Percentiles rank a stretch among this genome's conserved stretches.
Conservation (phyloP, 148 eudicot genomes). For the Persicaria maculosa region DNA sequence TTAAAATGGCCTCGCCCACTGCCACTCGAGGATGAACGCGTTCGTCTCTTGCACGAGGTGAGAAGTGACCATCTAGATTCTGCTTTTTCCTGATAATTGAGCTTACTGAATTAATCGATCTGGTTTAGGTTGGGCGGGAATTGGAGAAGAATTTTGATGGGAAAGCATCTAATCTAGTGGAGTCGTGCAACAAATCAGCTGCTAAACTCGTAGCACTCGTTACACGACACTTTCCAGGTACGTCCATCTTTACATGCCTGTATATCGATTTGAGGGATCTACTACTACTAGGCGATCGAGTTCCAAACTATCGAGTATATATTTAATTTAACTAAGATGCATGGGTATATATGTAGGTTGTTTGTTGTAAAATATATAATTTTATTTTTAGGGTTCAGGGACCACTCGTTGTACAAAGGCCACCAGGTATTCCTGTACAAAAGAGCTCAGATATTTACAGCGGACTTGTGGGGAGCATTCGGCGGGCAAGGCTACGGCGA, state of each 20-base stretch:
- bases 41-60: conserved; percentile 78
- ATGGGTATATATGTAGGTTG: too few relatives aligned
- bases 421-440: conserved; percentile 78
- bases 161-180: conserved; percentile 72
- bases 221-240: conserved; percentile 71
- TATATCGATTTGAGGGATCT: too few relatives aligned
- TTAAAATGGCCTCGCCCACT: conserved; percentile 80
- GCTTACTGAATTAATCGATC: not conserved
- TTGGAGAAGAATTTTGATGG: conserved; percentile 75
- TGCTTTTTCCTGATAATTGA: not conserved
- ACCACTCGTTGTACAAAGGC: conserved; percentile 87
- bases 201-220: conserved; percentile 63
- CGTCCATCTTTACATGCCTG: not conserved
- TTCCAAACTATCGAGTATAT: too few relatives aligned
- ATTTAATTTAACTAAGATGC: too few relatives aligned
- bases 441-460: conserved; percentile 85
- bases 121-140: conserved; percentile 66
- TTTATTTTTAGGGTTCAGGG: conserved; percentile 54
- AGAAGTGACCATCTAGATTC: not conserved
- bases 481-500: conserved; percentile 74
- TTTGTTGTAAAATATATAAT: too few relatives aligned
- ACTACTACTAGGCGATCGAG: too few relatives aligned
- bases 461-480: conserved; percentile 88
- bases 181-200: conserved; percentile 73
- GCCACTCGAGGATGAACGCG: conserved; percentile 77